These are phyloP conservation scores for Arachis monticola DNA, from an alignment of 331 rosid genomes.

Conservation along the genomic window DNA sequence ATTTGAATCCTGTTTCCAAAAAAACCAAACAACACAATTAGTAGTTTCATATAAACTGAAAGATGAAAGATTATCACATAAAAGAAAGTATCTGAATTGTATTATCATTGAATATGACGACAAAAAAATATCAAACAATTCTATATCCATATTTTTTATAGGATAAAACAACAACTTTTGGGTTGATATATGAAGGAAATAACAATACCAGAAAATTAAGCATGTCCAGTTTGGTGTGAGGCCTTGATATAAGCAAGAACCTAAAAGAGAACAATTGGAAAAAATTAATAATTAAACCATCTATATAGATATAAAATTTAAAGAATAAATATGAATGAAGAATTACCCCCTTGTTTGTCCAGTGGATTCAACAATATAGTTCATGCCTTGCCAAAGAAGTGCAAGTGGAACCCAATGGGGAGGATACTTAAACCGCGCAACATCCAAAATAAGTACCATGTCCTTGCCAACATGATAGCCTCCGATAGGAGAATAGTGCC, in stretches of 20 bases:
- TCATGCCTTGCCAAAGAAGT: constrained; percentile 95
- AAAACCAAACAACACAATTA: too few relatives aligned
- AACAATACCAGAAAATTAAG: constrained; percentile 86
- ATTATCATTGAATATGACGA: too few relatives aligned
- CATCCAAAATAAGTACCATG: constrained; percentile 92
- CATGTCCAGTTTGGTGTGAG: constrained; percentile 85
- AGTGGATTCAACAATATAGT: constrained; percentile 61
- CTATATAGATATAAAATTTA: constrained; percentile 6
- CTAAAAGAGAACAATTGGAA: constrained; percentile 47
- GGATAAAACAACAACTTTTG: constrained; percentile 10
- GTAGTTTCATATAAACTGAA: too few relatives aligned
- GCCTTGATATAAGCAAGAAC: constrained; percentile 92
- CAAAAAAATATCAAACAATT: too few relatives aligned
- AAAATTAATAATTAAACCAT: too few relatives aligned
- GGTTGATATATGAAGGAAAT: constrained; percentile 8
- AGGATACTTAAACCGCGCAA: constrained; percentile 97
- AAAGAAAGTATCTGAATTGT: too few relatives aligned
- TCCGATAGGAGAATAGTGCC: constrained; percentile 98
- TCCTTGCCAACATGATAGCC: constrained; percentile 85
- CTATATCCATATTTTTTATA: not conserved
- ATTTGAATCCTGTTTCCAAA: too few relatives aligned
- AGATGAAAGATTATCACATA: too few relatives aligned
- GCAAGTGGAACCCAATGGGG: constrained; percentile 93
- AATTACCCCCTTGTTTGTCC: constrained; percentile 78
- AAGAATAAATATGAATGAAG: not conserved